Evolutionary conservation across 768 basidiomycete species (phyloP), one percentile per base, ranked within the genome.

Genomic region (Sarcodon aspratus): DNA sequence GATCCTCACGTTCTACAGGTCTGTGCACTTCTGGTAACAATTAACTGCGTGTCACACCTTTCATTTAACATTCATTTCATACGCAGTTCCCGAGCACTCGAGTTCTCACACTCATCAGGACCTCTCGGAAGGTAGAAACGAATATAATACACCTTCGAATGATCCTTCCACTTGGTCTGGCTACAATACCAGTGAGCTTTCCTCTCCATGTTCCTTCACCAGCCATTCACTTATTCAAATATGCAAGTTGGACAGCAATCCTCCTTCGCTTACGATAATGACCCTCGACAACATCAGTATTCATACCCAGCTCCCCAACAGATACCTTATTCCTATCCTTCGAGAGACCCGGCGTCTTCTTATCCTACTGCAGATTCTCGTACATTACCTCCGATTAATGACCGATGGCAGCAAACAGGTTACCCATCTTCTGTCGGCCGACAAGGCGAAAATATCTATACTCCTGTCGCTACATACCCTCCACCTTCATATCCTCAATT

Each of bases 1-100:
- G 82, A 83, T 80, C 78, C 80, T 85, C 80, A 82, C 82, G 74
- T 79, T 83, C 81, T 82, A 78, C 84, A 86, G 84, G 84, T 86
- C 79, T 76, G 84, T 85, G 74, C 67, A 67, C 67, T 69, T 42
- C 40, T 42, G 12, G 15, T 15, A 42, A 42, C 27, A 42, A 17
- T 42, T 17, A 42, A 15, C 40, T 9, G 17, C 15, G 15, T 42
- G 27, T 15, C 27, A 17, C 15, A 42, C 27, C 27, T 42, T 42
- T 33, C 31, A 49, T 49, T 49, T 50, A 21, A 17, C 9, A 7
- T 49, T 49, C 49, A 48, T 36, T 49, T 46, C 61, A 62, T 65
- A 61, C 73, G 67, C 66, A 83, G 82, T 71, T 68, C 76, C 80
- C 73, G 61, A 67, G 61, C 64, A 69, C 60, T 55, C 52, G 46